These are phyloP conservation scores for Lasiodiplodia theobromae DNA, from an alignment of 2,329 filamentous ascomycete genomes.

Conservation along the genomic window DNA sequence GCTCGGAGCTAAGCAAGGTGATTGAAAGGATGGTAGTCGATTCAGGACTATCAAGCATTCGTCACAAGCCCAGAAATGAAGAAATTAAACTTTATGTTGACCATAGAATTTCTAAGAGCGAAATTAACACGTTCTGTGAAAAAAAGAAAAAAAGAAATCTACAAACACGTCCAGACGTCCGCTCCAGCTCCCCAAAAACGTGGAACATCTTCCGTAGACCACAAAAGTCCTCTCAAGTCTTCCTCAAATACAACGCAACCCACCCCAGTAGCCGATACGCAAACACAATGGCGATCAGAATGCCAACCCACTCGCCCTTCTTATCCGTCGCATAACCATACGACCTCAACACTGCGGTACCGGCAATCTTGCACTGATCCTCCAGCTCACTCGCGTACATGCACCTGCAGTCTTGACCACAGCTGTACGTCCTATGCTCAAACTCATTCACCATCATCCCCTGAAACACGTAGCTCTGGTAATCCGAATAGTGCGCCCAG, in stretches of 20 bases:
- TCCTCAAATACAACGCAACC: slow-evolving; percentile 61
- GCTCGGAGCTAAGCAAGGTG: no score
- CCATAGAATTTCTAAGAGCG: no score
- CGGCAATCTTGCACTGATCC: slow-evolving; percentile 72
- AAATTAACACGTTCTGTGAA: no score
- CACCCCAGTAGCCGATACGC: slow-evolving; percentile 76
- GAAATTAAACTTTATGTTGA: no score
- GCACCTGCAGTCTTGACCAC: slow-evolving; percentile 67
- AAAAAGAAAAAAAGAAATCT: no score
- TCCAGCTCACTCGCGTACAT: slow-evolving; percentile 72
- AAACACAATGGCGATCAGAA: slow-evolving; percentile 76
- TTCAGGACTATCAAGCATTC: no score
- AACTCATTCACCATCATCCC: slow-evolving; percentile 97
- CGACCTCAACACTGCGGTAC: slow-evolving; percentile 70
- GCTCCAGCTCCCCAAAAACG: no score
- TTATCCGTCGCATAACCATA: slow-evolving; percentile 73
- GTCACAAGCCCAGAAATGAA: no score
- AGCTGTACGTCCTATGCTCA: slow-evolving; percentile 67
- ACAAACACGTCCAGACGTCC: no score
- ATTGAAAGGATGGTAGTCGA: no score
- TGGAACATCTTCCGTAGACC: no score
- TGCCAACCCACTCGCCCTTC: slow-evolving; percentile 75
- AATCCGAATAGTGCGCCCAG: slow-evolving; percentile 88
- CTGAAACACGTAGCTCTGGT: slow-evolving; percentile 85
- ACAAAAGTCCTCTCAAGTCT: slow-evolving; percentile 30